phyloP scores from a whole-genome alignment of 1,139 yeast species.

The Kodamaea fungicola region DNA sequence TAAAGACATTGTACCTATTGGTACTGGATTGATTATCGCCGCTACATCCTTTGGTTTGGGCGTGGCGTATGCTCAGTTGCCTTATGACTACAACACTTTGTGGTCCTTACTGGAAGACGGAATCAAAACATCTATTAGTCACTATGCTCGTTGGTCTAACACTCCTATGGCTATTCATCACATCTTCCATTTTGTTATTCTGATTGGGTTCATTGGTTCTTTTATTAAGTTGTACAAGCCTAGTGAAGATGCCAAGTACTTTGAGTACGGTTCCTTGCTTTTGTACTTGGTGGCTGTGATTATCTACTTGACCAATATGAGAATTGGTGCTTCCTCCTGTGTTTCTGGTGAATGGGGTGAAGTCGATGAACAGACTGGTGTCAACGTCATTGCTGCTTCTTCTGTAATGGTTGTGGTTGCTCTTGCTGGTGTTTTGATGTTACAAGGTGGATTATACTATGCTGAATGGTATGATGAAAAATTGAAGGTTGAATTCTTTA shows the following conservation, averaged over 20 bases:
- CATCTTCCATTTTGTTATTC: slow-evolving; percentile 56
- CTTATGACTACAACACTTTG: slow-evolving; percentile 77
- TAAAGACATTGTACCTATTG: slow-evolving; percentile 49
- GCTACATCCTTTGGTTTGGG: slow-evolving; percentile 78
- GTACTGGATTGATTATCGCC: slow-evolving; percentile 42
- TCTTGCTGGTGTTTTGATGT: slow-evolving; percentile 70
- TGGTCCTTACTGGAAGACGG: slow-evolving; percentile 57
- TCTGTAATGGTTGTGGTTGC: slow-evolving; percentile 72
- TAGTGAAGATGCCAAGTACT: slow-evolving; percentile 72
- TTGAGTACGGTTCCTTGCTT: slow-evolving; percentile 83
- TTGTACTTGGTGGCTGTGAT: slow-evolving; percentile 69
- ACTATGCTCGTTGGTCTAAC: slow-evolving; percentile 69
- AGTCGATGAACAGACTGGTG: slow-evolving; percentile 78
- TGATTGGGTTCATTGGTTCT: slow-evolving; percentile 67
- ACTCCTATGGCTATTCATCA: slow-evolving; percentile 60
- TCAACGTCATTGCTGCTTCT: slow-evolving; percentile 90
- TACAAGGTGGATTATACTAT: slow-evolving; percentile 88
- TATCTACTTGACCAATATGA: slow-evolving; percentile 79
- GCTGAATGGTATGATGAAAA: slow-evolving; percentile 73
- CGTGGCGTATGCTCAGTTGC: slow-evolving; percentile 69
- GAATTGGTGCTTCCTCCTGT: slow-evolving; percentile 75
- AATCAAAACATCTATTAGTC: slow-evolving; percentile 61
- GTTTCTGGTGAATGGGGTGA: slow-evolving; percentile 86
- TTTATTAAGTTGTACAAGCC: slow-evolving; percentile 84
- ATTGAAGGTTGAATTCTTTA: slow-evolving; percentile 50